Base-by-base conservation (phyloP, 2,329 filamentous ascomycete species). In the Colletotrichum sp. region DNA sequence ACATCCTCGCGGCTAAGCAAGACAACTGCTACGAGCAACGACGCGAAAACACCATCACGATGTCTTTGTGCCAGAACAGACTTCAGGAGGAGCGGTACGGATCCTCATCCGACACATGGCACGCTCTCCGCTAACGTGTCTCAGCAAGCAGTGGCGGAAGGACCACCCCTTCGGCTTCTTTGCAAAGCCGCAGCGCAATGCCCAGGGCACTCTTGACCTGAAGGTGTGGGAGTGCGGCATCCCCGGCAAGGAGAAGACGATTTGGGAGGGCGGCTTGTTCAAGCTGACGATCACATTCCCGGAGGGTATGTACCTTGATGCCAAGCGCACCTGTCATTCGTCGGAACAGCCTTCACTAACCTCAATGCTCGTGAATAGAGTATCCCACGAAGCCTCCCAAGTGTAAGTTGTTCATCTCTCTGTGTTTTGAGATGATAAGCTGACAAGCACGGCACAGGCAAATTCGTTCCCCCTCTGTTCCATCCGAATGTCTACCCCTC, bases 371-470 rank as follows among this genome's bases (percentile, higher is more conserved):
- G 78, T 5, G 2, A 65, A 78, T 81, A 98, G 97, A 99, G 82
- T 99, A 99, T 84, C 97, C 97, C 18, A 99, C 97, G 67, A 99
- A 99, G 86, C 97, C 97, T 36, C 97, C 97, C 2, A 99, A 99
- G 87, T 99, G 97, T 98, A 92, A 85, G 94, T 87, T 61, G 6
- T n/a, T 55, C 18, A 21, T n/a, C 18, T 12, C 66, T 48, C 68
- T 34, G 32, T 63, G 16, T 16, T 30, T 28, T 16, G 10, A 61
- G 64, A 59, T 68, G 24, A 52, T 24, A 67, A 69, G 69, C 65
- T 76, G 38, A 69, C 58, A 16, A 55, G 67, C 18, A 3, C 14
- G 30, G 4, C 76, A 61, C 79, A 98, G 96, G 96, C 92, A 98
- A 98, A 90, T 99, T 99, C 82, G 92, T 94, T 0, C 97, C 97